Percentiles rank a stretch among this genome's conserved stretches.
These are phyloP conservation scores for Spongispora temasekensis DNA, from an alignment of 1,284 basidiomycete genomes.

Conservation along the genomic window DNA sequence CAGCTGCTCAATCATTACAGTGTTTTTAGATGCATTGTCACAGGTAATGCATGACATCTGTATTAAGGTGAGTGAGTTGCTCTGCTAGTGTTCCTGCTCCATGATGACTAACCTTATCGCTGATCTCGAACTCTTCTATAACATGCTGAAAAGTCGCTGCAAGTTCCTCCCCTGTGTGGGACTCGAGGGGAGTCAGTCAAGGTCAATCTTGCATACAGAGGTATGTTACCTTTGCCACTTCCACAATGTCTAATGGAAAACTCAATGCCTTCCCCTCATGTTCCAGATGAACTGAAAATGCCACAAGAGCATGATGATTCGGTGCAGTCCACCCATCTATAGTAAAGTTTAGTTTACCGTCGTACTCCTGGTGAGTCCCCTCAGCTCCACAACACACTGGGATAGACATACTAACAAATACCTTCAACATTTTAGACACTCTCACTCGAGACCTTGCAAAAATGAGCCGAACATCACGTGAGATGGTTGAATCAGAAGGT, in stretches of 20 bases:
- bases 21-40: constrained; percentile 4
- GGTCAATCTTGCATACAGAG: neutral
- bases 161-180: neutral
- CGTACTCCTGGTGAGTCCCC: neutral
- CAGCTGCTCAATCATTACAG: constrained; percentile 31
- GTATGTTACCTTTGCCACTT: neutral
- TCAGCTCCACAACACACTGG: neutral
- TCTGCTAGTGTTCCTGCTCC: neutral
- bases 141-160: neutral
- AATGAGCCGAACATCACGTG: constrained; percentile 2
- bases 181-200: neutral
- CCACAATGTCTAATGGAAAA: neutral
- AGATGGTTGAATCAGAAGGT: neutral
- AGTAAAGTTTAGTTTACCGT: neutral
- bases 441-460: neutral
- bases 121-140: constrained; percentile 3
- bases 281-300: neutral
- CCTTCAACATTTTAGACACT: neutral
- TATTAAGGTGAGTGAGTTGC: neutral
- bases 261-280: neutral
- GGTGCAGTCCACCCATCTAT: neutral
- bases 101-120: too few species aligned
- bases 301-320: neutral
- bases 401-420: neutral
- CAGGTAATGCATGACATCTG: constrained; percentile 5